Evolutionary conservation across 108 stramenopile species (phyloP).

Genomic region (Parietichytrium sp.): DNA sequence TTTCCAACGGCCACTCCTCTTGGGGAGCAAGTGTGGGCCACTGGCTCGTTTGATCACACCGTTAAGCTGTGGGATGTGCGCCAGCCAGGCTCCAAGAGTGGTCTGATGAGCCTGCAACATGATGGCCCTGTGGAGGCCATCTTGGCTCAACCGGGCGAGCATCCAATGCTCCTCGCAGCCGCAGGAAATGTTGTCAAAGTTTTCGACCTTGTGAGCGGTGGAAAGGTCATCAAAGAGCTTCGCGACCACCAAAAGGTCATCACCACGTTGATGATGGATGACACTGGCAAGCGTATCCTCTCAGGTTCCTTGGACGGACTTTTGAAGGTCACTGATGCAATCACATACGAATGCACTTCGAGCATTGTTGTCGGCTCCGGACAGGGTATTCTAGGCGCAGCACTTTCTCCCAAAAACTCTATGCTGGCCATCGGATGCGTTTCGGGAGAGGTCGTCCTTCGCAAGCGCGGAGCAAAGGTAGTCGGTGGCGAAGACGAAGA

Average conservation of each 20-base stretch:
- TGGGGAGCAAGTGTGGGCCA: slow-evolving; percentile 36
- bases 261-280: slow-evolving; percentile 38
- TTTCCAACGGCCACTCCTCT: not conserved
- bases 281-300: slow-evolving; percentile 28
- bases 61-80: slow-evolving; percentile 46
- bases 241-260: slow-evolving; percentile 44
- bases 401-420: slow-evolving; percentile 3
- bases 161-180: slow-evolving; percentile 23
- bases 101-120: not conserved
- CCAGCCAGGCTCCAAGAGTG: not conserved
- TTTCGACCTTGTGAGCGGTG: slow-evolving; percentile 47
- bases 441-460: slow-evolving; percentile 4
- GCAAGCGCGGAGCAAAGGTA: not conserved
- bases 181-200: slow-evolving; percentile 34
- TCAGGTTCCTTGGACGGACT: slow-evolving; percentile 45
- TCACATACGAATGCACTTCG: not conserved
- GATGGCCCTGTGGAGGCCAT: slow-evolving; percentile 38
- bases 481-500: not conserved
- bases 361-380: slow-evolving; percentile 10
- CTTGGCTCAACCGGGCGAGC: not conserved
- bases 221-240: slow-evolving; percentile 16
- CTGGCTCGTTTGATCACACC: slow-evolving; percentile 48
- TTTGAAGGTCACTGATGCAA: slow-evolving; percentile 44
- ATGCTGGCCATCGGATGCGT: slow-evolving; percentile 38
- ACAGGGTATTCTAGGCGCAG: slow-evolving; percentile 37